Evolutionary conservation across 805 yeast species (phyloP), one percentile per base, ranked within the genome.

Genomic region (Metschnikowia hibisci): DNA sequence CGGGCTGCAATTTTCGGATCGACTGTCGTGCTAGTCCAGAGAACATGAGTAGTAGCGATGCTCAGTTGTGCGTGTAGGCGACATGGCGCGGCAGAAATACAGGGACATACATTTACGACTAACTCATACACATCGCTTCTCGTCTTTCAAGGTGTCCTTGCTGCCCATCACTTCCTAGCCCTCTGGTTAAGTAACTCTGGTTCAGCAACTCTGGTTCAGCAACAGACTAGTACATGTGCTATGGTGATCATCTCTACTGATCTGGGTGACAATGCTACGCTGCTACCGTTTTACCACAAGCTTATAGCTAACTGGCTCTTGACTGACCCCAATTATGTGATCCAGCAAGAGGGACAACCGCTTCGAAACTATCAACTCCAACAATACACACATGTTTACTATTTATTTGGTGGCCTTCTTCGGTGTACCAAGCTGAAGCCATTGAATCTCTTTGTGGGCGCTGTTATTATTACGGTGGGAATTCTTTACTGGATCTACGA

Each of bases 351-450:
- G 11, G 16, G 27, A 16, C 14, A 27, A 8, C 23, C 13, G 14
- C 43, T 34, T 31, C 59, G 52, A 44, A 76, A 77, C 58, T 79
- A 76, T 56, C 70, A 75, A 53, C 64, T 60, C 1, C 73, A 71
- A 56, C 50, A 57, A 8, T 45, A 45, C 34, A 41, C 39, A 25
- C 34, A 39, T 2, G 69, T 71, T 43, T 48, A 77, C 2, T 85
- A 76, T 58, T 62, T 83, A 4, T 60, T 79, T 38, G 93, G 93
- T 11, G 95, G 95, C 0, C 60, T 88, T 32, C 54, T 81, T 11
- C 64, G 82, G 26, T 63, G 75, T 0, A 56, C 73, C 8, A 71
- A 65, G 44, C 54, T 57, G 26, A 58, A 61, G 20, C 81, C 79
- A 1, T 51, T 70, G 12, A 69, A 69, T 9, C 23, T 76, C 2